Base-by-base conservation (phyloP, 495 filamentous ascomycete genomes). In the Aspergillus leporis region DNA sequence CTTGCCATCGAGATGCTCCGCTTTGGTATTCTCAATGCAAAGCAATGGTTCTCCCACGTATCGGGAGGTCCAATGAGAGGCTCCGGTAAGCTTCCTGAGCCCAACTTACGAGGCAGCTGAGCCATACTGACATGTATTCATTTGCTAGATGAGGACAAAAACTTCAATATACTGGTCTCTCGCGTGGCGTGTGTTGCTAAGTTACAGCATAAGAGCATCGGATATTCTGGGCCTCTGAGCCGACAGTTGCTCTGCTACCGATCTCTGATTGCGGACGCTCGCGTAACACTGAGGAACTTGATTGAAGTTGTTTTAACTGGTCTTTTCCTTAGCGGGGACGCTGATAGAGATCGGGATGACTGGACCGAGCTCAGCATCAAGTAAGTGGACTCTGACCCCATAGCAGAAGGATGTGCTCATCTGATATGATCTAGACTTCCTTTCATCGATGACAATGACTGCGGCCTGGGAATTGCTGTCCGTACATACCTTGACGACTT, bases 151-250 rank as follows among this genome's bases (percentile, higher is more conserved):
- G 77, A 80, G 32, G 82, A 93, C 63, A 88, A 87, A 68, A 73
- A 76, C 10, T 87, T 87, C 72, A 85, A 90, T 40, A 79, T 93
- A 59, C 82, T 97, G 31, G 84, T 97, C 59, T 91, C 90, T 56
- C 88, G 93, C 41, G 88, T 94, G 56, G 89, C 93, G 14, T 91
- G 87, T 51, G 79, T 98, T 62, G 85, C 88, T 48, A 89, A 88
- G 62, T 77, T 99, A 23, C 84, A 85, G 31, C 94, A 99, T 68
- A 83, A 90, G 61, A 76, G 81, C 6, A 92, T 93, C 64, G 93
- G 95, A 23, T 99, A 96, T 73, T 97, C 94, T 23, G 94, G 94
- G 1, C 94, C 94, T 0, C 80, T 99, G 1, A 97, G 90, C 78
- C 87, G 93, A 67, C 90, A 94, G 64, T 80, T 98, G 45, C 81